Evolutionary conservation across 1,139 yeast genomes (phyloP), one percentile per base, ranked within the genome.

Genomic region (Blastobotrys persicus): DNA sequence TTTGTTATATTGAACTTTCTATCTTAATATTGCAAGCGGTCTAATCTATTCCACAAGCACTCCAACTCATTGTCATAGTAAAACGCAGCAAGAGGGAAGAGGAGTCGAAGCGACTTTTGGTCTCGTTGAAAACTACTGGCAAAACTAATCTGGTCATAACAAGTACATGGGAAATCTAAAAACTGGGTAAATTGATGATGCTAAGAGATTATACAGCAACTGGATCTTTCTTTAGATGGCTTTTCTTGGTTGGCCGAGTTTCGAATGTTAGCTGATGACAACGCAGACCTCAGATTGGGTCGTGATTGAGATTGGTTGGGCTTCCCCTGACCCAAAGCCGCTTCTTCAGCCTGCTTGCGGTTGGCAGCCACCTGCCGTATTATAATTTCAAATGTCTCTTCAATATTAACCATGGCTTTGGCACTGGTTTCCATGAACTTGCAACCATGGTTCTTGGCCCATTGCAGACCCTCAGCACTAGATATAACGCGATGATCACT

Each of bases 341-440:
- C 40, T 14, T 44, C 45, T 17, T 11, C 20, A 13, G 35, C 45
- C 23, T 46, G 46, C 23, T 48, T 47, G 2, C 61, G 55, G 35
- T 52, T 55, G 17, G 47, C 55, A 7, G 55, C 62, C 42, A 85
- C 83, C 48, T 77, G 75, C 57, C 89, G 76, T 14, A 84, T 88
- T 56, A 85, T 69, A 32, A 79, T 81, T 59, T 76, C 81, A 65
- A 89, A 88, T 1, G 95, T 87, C 62, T 86, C 94, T 65, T 88
- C 96, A 48, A 89, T 94, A 62, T 89, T 88, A 67, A 88, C 86
- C 66, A 88, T 82, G 65, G 85, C 88, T 72, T 88, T 86, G 23
- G 96, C 96, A 53, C 89, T 81, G 4, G 96, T 88, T 68, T 89
- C 97, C 70, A 88, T 78, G 64, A 88, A 89, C 46, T 88, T 88